Conservation (phyloP, 2,329 filamentous ascomycete genomes). For the Blastomyces parvus region DNA sequence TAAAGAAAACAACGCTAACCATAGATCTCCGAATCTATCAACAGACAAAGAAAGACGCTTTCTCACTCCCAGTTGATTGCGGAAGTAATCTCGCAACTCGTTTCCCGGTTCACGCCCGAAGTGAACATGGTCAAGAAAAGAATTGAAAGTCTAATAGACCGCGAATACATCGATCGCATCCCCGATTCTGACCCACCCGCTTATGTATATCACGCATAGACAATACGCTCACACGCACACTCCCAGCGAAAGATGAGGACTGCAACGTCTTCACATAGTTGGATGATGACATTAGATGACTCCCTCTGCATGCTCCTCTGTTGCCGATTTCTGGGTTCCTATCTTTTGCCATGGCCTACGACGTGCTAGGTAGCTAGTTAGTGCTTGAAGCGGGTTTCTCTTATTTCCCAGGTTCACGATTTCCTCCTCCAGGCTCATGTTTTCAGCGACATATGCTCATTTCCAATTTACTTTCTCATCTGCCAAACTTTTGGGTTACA, state of each 20-base stretch:
- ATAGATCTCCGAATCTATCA: background rate
- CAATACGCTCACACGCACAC: background rate
- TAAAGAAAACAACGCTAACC: background rate
- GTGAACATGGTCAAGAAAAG: slow-evolving; percentile 45
- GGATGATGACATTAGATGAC: background rate
- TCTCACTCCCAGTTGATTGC: slow-evolving; percentile 42
- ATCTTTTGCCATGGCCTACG: background rate
- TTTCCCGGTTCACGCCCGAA: slow-evolving; percentile 42
- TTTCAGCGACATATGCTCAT: background rate
- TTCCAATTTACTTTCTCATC: background rate
- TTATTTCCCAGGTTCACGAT: background rate
- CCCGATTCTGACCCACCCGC: slow-evolving; percentile 35
- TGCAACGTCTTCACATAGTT: background rate
- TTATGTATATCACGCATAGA: slow-evolving; percentile 38
- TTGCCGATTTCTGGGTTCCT: background rate
- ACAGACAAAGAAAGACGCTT: slow-evolving; percentile 41
- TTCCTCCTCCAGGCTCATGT: background rate
- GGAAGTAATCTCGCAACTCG: slow-evolving; percentile 42
- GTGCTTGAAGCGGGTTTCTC: background rate
- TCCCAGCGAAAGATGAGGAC: background rate
- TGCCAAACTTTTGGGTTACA: background rate
- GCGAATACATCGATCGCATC: slow-evolving; percentile 43
- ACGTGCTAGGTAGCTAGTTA: background rate
- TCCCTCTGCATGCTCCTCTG: background rate
- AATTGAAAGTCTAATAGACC: slow-evolving; percentile 45